Conservation (phyloP, 352 stramenopile species). For the Phytophthora idaei region DNA sequence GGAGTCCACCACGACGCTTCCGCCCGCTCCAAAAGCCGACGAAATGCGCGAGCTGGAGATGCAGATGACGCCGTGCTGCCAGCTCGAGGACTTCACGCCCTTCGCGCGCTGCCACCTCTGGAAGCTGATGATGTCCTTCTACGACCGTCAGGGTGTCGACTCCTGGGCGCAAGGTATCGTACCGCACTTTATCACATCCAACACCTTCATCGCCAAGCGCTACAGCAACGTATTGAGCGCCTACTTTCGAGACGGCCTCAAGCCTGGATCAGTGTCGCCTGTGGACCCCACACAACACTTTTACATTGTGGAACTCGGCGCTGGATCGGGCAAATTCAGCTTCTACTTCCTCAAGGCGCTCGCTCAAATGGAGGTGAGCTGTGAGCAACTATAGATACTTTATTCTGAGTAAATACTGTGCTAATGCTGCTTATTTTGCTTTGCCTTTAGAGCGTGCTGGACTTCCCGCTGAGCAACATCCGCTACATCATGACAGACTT, state of each 20-base stretch:
- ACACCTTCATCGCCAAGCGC: slow-evolving; percentile 93
- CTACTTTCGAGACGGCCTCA: slow-evolving; percentile 69
- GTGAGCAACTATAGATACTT: background rate
- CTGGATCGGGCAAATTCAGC: slow-evolving; percentile 94
- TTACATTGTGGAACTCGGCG: slow-evolving; percentile 95
- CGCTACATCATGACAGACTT: slow-evolving; percentile 97
- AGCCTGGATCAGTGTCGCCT: slow-evolving; percentile 36
- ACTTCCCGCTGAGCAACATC: slow-evolving; percentile 91
- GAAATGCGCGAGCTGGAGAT: slow-evolving; percentile 48
- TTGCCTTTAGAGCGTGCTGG: slow-evolving; percentile 55
- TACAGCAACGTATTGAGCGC: slow-evolving; percentile 81
- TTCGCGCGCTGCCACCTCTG: slow-evolving; percentile 91
- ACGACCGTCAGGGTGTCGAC: slow-evolving; percentile 83
- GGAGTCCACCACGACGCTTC: slow-evolving; percentile 16
- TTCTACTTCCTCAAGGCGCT: slow-evolving; percentile 94
- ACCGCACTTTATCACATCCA: slow-evolving; percentile 96
- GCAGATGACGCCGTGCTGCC: slow-evolving; percentile 50
- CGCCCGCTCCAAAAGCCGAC: slow-evolving; percentile 47
- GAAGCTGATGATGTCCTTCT: slow-evolving; percentile 97
- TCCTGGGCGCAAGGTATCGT: slow-evolving; percentile 94
- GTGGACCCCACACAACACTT: slow-evolving; percentile 85
- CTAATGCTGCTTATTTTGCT: slow-evolving; percentile 6
- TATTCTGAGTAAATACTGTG: background rate
- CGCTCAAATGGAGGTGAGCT: slow-evolving; percentile 56
- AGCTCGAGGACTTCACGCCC: slow-evolving; percentile 90